These are phyloP conservation scores for Daldinia concentrica DNA, from an alignment of 495 filamentous ascomycete genomes.

Conservation along the genomic window DNA sequence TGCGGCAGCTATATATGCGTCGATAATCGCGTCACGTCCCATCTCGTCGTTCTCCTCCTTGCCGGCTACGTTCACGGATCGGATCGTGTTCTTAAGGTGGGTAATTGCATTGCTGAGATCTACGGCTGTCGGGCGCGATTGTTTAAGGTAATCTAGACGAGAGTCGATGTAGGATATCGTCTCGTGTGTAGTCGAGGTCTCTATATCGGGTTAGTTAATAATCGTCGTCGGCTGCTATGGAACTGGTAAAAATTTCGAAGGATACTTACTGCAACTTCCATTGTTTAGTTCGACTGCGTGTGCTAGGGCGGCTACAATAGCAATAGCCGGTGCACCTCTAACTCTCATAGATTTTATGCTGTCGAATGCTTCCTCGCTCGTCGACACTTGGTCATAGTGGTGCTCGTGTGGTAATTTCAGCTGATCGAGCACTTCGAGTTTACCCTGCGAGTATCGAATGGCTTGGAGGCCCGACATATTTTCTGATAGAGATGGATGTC, in stretches of 20 bases:
- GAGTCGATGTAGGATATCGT: constrained; percentile 71
- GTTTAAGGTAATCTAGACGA: constrained; percentile 82
- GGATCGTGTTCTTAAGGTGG: constrained; percentile 72
- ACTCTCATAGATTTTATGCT: constrained; percentile 95
- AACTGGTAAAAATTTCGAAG: background rate
- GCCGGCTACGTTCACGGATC: constrained; percentile 46
- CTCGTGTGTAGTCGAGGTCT: constrained; percentile 62
- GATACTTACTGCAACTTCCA: constrained; percentile 56
- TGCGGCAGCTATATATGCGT: constrained; percentile 77
- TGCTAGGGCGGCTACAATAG: constrained; percentile 91
- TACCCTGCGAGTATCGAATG: constrained; percentile 82
- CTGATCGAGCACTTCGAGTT: constrained; percentile 88
- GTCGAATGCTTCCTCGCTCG: constrained; percentile 85
- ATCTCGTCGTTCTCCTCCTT: constrained; percentile 48
- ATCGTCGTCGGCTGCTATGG: background rate
- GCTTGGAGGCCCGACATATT: constrained; percentile 73
- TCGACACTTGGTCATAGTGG: constrained; percentile 77
- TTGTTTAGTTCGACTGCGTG: constrained; percentile 78
- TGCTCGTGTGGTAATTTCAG: constrained; percentile 87
- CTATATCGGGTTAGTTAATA: constrained; percentile 13
- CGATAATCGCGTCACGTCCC: constrained; percentile 58
- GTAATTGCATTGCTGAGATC: constrained; percentile 89
- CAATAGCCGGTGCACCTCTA: constrained; percentile 93
- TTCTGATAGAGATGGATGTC: background rate
- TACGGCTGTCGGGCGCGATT: constrained; percentile 91